phyloP scores from a whole-genome alignment of 2,329 filamentous ascomycete species.

The Rhynchosporium graminicola region DNA sequence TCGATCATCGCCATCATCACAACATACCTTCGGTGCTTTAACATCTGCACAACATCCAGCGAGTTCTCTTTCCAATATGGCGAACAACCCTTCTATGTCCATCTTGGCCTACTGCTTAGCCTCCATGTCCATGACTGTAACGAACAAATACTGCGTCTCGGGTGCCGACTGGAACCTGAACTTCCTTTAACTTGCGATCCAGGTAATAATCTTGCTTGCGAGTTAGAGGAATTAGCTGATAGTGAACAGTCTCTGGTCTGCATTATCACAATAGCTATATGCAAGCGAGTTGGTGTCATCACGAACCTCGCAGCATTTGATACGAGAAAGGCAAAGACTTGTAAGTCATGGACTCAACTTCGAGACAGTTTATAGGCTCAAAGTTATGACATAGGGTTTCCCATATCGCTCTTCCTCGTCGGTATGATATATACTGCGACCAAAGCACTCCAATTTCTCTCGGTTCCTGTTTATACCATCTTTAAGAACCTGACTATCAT shows the following conservation, averaged over 20 bases:
- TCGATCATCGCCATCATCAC: too few relatives aligned
- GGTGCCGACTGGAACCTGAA: slow-evolving; percentile 92
- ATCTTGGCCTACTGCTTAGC: slow-evolving; percentile 90
- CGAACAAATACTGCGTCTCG: slow-evolving; percentile 97
- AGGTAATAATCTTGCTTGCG: slow-evolving; percentile 64
- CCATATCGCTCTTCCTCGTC: slow-evolving; percentile 90
- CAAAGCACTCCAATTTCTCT: slow-evolving; percentile 94
- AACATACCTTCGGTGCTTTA: too few relatives aligned
- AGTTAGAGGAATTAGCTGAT: slow-evolving; percentile 5
- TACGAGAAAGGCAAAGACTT: slow-evolving; percentile 85
- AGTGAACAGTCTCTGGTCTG: slow-evolving; percentile 81
- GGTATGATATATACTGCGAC: slow-evolving; percentile 99
- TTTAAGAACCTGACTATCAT: slow-evolving; percentile 99
- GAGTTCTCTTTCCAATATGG: slow-evolving; percentile 48
- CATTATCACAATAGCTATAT: slow-evolving; percentile 77
- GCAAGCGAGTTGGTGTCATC: slow-evolving; percentile 81
- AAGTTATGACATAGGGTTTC: slow-evolving; percentile 92
- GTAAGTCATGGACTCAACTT: slow-evolving; percentile 49
- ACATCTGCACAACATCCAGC: too few relatives aligned
- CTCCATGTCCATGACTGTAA: slow-evolving; percentile 98
- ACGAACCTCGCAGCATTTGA: slow-evolving; percentile 82
- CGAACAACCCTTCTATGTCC: slow-evolving; percentile 77
- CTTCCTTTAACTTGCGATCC: slow-evolving; percentile 89
- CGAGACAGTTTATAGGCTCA: too few relatives aligned
- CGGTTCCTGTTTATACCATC: slow-evolving; percentile 98